Base-by-base conservation (phyloP, 345 rosid species). In the Bruguiera gymnorhiza region DNA sequence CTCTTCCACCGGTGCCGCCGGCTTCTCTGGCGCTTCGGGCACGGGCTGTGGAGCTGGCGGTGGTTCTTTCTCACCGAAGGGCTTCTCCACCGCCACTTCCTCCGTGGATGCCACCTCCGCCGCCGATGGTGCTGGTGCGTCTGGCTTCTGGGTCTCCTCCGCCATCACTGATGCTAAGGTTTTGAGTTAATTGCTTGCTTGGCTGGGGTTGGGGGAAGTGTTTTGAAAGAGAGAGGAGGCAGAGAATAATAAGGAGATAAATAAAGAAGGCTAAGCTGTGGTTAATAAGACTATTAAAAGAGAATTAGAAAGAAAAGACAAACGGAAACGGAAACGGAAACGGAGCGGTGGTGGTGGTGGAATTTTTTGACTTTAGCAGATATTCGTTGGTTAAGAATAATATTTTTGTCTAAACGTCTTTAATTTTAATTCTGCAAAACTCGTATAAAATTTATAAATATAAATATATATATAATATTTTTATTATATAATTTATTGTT, bases 131-230 rank as follows among this genome's bases (percentile, higher is more conserved):
- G 82, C 80, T 10, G 72, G 72, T 29, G 82, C 79, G 30, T 76
- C 80, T 5, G 87, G 73, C 30, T 75, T 79, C 5, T 76, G 77
- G 23, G 74, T 81, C 62, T 78, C 88, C 58, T 85, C 86, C 34
- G 88, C 84, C 88, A 82, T 85, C 30, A 66, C 30, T 5, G 39
- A 46, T 5, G 16, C 4, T 15, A 20, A 4, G 3, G 43, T 31
- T 6, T 18, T 13, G 18, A 13, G 16, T 3, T 3, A 43, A 15
- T 3, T 9, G 46, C 18, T 43, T 10, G 16, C 16, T 43, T 65
- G 13, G 31, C 13, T 10, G 24, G 23, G 6, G 7, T 7, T 6
- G 48, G 23, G 26, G 29, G 8, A 1, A 15, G 6, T 4, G 16
- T 37, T 70, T 48, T 3, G 48, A 27, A 11, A 50, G 37, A 30